These are phyloP conservation scores for Linum trigynum DNA, from an alignment of 345 rosid species.

Conservation along the genomic window DNA sequence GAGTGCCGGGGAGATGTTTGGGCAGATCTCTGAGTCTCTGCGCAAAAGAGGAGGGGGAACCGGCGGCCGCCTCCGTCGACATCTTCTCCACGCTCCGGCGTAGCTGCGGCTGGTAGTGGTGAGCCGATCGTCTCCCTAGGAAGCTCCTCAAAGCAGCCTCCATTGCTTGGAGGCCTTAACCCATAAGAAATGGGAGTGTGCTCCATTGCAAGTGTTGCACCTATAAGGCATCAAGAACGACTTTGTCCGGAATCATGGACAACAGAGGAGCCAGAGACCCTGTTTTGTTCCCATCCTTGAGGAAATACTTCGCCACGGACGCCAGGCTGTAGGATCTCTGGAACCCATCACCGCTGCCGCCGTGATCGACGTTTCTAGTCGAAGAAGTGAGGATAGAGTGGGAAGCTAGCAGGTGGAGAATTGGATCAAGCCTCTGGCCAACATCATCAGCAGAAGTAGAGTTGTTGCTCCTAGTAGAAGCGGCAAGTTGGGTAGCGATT, in stretches of 20 bases:
- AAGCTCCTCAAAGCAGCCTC: no score
- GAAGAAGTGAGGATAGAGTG: slow-evolving; percentile 21
- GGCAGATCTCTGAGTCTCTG: no score
- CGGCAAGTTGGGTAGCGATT: slow-evolving; percentile 20
- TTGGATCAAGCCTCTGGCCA: slow-evolving; percentile 16
- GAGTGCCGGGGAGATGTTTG: no score
- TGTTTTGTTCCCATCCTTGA: slow-evolving; percentile 13
- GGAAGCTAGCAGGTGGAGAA: slow-evolving; percentile 21
- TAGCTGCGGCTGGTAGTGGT: no score
- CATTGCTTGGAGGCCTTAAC: no score
- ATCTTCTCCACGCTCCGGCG: no score
- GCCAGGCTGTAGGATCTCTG: slow-evolving; percentile 25
- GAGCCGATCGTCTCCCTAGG: no score
- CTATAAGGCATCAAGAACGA: slow-evolving; percentile 7
- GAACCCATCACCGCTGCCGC: slow-evolving; percentile 9
- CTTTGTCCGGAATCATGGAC: slow-evolving; percentile 9
- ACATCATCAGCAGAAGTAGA: slow-evolving; percentile 4
- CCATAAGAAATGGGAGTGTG: no score
- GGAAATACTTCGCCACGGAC: slow-evolving; percentile 17
- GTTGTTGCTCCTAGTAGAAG: neutral
- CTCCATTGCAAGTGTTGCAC: no score
- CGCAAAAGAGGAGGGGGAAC: no score
- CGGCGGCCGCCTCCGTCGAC: no score
- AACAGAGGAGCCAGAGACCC: slow-evolving; percentile 11
- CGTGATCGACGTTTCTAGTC: slow-evolving; percentile 7